These are phyloP conservation scores for Setomelanomma holmii DNA, from an alignment of 2,329 filamentous ascomycete genomes.

Conservation along the genomic window DNA sequence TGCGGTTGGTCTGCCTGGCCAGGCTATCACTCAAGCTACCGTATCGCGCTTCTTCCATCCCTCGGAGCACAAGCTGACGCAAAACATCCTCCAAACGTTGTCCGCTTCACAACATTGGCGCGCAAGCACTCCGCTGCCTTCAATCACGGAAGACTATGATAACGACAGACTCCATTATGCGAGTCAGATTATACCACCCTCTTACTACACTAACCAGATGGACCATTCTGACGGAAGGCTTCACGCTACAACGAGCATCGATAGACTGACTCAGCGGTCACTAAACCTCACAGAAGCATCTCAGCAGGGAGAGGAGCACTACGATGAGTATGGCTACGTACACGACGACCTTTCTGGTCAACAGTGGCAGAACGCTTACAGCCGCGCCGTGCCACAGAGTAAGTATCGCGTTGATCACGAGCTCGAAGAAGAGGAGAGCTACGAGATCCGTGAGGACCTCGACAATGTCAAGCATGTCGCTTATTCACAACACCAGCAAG, in stretches of 20 bases:
- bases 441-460: background rate
- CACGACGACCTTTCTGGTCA: background rate
- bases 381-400: too few species aligned
- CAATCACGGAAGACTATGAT: slow-evolving; percentile 9
- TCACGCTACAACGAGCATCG: too few species aligned
- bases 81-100: slow-evolving; percentile 4
- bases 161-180: background rate
- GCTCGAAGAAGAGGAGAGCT: too few species aligned
- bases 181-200: background rate
- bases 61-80: background rate
- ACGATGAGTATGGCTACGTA: background rate
- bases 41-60: slow-evolving; percentile 3
- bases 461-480: background rate
- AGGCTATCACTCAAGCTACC: background rate
- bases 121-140: slow-evolving; percentile 19
- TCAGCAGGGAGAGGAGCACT: background rate
- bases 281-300: background rate
- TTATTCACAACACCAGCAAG: background rate
- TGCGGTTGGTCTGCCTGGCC: background rate
- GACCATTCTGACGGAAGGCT: background rate
- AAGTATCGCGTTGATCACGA: too few species aligned
- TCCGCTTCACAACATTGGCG: slow-evolving; percentile 13
- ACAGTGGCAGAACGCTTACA: background rate
- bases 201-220: background rate
- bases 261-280: background rate